phyloP scores from a whole-genome alignment of 768 basidiomycete genomes.

The Termitomyces sp. region DNA sequence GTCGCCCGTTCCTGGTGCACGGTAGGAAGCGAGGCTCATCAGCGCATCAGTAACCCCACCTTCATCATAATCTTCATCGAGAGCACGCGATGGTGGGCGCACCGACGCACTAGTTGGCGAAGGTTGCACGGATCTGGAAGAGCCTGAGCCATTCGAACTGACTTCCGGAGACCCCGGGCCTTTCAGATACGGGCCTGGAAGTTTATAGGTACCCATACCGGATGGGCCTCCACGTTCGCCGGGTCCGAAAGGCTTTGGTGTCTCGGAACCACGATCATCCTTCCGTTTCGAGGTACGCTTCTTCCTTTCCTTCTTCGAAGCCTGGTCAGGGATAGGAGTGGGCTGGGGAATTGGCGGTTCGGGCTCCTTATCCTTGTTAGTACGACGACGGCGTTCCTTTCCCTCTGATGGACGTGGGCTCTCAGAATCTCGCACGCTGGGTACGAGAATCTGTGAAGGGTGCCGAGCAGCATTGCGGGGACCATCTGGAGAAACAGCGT shows the following conservation, averaged over 20 bases:
- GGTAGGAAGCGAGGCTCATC: conserved; percentile 59
- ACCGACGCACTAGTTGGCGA: conserved; percentile 64
- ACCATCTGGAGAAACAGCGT: conserved; percentile 47
- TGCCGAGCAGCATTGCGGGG: conserved; percentile 29
- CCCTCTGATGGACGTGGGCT: conserved; percentile 51
- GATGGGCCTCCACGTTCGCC: conserved; percentile 27
- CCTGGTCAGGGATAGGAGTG: conserved; percentile 29
- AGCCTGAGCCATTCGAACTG: conserved; percentile 64
- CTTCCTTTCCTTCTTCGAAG: conserved; percentile 57
- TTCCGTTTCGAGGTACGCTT: conserved; percentile 40
- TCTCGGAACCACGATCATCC: conserved; percentile 46
- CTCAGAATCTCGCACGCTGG: conserved; percentile 48
- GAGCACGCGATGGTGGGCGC: conserved; percentile 57
- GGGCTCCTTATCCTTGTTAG: conserved; percentile 46
- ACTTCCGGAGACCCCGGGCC: conserved; percentile 53
- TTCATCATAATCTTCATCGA: conserved; percentile 96
- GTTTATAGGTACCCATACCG: conserved; percentile 21
- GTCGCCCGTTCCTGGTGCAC: conserved; percentile 29
- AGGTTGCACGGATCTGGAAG: conserved; percentile 66
- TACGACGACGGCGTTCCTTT: conserved; percentile 44
- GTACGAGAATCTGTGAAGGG: conserved; percentile 26
- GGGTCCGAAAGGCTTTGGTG: conserved; percentile 36
- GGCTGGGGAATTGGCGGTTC: conserved; percentile 27
- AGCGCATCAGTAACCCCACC: conserved; percentile 71
- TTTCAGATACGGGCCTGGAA: conserved; percentile 31